Evolutionary conservation across 2,329 filamentous ascomycete genomes (phyloP).

Genomic region (Alternaria sp.): DNA sequence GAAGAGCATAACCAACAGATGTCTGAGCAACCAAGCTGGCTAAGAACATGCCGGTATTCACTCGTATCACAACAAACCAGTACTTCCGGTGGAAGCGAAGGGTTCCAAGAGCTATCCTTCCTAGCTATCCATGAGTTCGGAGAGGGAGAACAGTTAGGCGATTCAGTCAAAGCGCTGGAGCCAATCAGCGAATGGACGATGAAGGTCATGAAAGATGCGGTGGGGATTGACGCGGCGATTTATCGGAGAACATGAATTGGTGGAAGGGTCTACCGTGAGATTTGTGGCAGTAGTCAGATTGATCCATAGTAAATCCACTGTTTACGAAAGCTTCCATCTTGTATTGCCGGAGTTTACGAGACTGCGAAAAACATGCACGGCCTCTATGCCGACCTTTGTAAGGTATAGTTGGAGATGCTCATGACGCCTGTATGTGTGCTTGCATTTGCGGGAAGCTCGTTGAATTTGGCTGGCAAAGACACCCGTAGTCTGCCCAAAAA

Average conservation of each 20-base stretch:
- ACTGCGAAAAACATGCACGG: not conserved
- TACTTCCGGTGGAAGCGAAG: conserved; percentile 13
- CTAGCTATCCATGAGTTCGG: conserved; percentile 45
- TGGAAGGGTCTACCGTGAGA: not conserved
- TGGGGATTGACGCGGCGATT: conserved; percentile 41
- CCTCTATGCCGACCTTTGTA: not conserved
- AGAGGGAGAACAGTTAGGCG: conserved; percentile 36
- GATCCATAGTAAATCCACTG: not conserved
- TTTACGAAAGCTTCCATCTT: not conserved
- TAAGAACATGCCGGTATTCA: conserved; percentile 35
- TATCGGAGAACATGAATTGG: conserved; percentile 26
- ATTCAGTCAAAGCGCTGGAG: conserved; percentile 37
- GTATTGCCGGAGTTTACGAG: not conserved
- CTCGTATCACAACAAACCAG: conserved; percentile 19
- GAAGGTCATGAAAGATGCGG: conserved; percentile 31
- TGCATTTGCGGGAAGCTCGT: not conserved
- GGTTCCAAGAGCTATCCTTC: conserved; percentile 26
- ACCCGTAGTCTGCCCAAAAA: no score
- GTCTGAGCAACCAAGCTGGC: conserved; percentile 40
- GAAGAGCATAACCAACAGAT: conserved; percentile 48
- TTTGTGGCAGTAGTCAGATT: not conserved
- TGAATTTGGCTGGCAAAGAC: not conserved
- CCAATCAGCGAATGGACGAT: conserved; percentile 47
- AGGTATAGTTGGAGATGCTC: not conserved
- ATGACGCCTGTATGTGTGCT: not conserved